Evolutionary conservation across 495 filamentous ascomycete species (phyloP).

Genomic region (Lepraria neglecta): DNA sequence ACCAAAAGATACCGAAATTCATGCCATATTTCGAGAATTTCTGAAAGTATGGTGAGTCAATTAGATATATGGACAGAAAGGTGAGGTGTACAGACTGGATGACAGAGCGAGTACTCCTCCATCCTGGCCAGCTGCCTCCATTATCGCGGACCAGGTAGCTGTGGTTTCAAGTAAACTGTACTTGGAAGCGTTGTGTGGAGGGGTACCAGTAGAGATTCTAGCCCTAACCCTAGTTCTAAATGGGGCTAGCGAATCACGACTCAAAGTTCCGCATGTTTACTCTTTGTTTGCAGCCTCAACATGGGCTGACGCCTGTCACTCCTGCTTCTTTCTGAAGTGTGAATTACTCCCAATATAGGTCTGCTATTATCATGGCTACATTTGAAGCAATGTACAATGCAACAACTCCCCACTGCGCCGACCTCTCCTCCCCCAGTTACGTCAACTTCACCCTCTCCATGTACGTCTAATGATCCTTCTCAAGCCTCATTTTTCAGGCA

Average conservation of each 20-base stretch:
- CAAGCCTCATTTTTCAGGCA: neutral
- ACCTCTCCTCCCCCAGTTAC: constrained; percentile 26
- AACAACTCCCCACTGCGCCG: constrained; percentile 21
- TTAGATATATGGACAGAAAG: neutral
- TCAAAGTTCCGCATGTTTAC: neutral
- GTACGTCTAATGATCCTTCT: constrained; percentile 19
- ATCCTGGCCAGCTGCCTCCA: constrained; percentile 9
- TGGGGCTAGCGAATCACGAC: constrained; percentile 7
- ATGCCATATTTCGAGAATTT: constrained; percentile 22
- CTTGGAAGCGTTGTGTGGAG: neutral
- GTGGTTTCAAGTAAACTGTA: neutral
- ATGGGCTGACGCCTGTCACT: constrained; percentile 2
- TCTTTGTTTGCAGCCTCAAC: neutral
- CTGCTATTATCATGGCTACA: no score
- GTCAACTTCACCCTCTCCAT: constrained; percentile 31
- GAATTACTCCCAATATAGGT: no score
- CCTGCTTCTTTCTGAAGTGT: neutral
- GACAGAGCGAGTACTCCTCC: neutral
- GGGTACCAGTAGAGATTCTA: neutral
- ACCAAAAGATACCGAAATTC: constrained; percentile 14
- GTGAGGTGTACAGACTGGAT: neutral
- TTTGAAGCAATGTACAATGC: neutral
- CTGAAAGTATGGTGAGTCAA: constrained; percentile 1
- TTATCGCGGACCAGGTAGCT: neutral
- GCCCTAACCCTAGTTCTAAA: neutral